A percentile compares a stretch with the other conserved stretches of the same genome.
phyloP scores from a whole-genome alignment of 73 alveolate species.

The Paramecium sexaurelia region DNA sequence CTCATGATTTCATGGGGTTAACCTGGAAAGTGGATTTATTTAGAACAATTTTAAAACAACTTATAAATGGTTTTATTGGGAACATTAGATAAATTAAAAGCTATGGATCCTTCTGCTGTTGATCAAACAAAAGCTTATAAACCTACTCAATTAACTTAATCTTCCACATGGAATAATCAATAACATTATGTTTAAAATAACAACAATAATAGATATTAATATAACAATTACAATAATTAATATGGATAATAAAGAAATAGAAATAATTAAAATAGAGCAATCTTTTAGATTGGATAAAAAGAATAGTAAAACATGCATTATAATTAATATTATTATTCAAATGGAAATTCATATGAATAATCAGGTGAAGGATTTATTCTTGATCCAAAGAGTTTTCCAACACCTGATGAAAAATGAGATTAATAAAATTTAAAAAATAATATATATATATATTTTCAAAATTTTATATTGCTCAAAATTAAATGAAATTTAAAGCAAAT shows the following conservation, averaged over 20 bases:
- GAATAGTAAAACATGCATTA: neutral
- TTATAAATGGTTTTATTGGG: neutral
- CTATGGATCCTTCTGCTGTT: slow-evolving; percentile 17
- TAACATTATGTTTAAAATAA: neutral
- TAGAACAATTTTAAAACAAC: slow-evolving; percentile 1
- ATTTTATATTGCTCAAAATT: neutral
- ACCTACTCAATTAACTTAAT: neutral
- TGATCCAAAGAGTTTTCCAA: slow-evolving; percentile 25
- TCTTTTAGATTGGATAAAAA: neutral
- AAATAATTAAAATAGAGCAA: neutral
- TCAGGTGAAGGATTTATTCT: slow-evolving; percentile 38
- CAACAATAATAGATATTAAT: neutral
- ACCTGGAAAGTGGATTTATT: slow-evolving; percentile 4
- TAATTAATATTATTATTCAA: neutral
- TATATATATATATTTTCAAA: neutral
- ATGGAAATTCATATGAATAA: neutral
- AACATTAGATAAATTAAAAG: neutral
- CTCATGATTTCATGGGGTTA: slow-evolving; percentile 12
- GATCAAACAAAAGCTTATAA: neutral
- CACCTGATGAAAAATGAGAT: slow-evolving; percentile 38
- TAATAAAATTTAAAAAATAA: neutral
- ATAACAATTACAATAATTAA: neutral
- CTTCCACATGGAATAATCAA: neutral
- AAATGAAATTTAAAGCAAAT: neutral
- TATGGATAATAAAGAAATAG: slow-evolving; percentile 22